Evolutionary conservation across 257 asterid species (phyloP).

Genomic region (Verbena officinalis): DNA sequence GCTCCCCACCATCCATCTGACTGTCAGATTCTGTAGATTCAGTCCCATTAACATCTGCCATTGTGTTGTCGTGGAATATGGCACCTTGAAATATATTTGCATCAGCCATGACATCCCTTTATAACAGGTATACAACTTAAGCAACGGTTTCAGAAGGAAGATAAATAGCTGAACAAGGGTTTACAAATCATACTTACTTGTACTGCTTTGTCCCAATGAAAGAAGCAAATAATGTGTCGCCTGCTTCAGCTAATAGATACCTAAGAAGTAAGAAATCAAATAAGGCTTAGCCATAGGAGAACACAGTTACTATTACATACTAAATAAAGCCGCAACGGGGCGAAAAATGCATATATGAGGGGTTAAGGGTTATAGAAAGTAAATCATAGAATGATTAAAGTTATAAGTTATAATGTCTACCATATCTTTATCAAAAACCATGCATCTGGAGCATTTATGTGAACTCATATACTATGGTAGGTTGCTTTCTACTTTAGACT

Average conservation of each 20-base stretch:
- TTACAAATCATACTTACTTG: constrained; percentile 57
- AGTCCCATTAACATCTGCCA: constrained; percentile 44
- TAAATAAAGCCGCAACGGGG: too few species aligned
- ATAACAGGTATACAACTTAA: constrained; percentile 56
- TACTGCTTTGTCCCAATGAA: constrained; percentile 96
- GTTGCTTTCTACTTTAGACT: too few species aligned
- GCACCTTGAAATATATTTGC: constrained; percentile 99
- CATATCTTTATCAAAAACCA: too few species aligned
- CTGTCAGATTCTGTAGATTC: constrained; percentile 45
- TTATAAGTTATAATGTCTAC: too few species aligned
- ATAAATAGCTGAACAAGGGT: constrained; percentile 27
- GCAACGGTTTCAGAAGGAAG: constrained; percentile 36
- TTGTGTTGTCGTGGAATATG: constrained; percentile 82
- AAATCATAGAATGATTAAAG: too few species aligned
- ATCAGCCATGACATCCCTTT: constrained; percentile 99
- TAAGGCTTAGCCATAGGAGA: constrained; percentile 8
- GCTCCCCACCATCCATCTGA: constrained; percentile 52
- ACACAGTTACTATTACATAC: neutral
- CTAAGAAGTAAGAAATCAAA: constrained; percentile 39
- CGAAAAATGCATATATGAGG: neutral
- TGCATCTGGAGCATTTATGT: too few species aligned
- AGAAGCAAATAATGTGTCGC: constrained; percentile 96
- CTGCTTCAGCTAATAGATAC: constrained; percentile 95
- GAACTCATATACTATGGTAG: too few species aligned
- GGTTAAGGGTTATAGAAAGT: too few species aligned